Evolutionary conservation across 2,329 filamentous ascomycete species (phyloP).

Genomic region (Grosmannia serpens): DNA sequence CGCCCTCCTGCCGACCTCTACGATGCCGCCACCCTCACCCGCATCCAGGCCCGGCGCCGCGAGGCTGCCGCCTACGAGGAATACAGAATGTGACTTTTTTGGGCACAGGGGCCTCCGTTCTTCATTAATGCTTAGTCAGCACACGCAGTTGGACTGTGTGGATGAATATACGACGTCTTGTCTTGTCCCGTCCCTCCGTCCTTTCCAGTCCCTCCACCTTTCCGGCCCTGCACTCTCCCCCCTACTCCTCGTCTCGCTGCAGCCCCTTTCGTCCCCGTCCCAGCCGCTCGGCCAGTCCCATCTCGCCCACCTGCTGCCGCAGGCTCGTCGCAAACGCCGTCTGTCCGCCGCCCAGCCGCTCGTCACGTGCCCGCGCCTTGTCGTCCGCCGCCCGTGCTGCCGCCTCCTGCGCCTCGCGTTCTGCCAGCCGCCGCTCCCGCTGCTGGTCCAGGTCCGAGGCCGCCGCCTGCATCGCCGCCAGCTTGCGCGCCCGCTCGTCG

Average conservation of each 20-base stretch:
- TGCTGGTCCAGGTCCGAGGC: conserved; percentile 60
- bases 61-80: conserved; percentile 55
- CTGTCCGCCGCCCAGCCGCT: conserved; percentile 1
- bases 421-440: conserved; percentile 55
- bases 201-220: not conserved
- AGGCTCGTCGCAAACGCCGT: conserved; percentile 50
- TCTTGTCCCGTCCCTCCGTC: not conserved
- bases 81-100: conserved; percentile 18
- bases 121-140: not conserved
- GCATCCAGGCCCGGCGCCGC: conserved; percentile 53
- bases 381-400: conserved; percentile 57
- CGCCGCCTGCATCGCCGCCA: conserved; percentile 63
- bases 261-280: conserved; percentile 34
- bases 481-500: conserved; percentile 51
- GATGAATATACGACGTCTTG: not conserved
- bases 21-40: conserved; percentile 50
- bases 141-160: not conserved
- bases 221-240: not conserved
- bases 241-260: conserved; percentile 32
- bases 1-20: conserved; percentile 65
- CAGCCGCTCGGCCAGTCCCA: conserved; percentile 40
- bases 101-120: no score
- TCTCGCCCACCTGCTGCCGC: conserved; percentile 44
- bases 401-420: conserved; percentile 54
- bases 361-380: conserved; percentile 40